These are phyloP conservation scores for Alternaria hordeiaustralica DNA, from an alignment of 2,329 filamentous ascomycete species.

Conservation along the genomic window DNA sequence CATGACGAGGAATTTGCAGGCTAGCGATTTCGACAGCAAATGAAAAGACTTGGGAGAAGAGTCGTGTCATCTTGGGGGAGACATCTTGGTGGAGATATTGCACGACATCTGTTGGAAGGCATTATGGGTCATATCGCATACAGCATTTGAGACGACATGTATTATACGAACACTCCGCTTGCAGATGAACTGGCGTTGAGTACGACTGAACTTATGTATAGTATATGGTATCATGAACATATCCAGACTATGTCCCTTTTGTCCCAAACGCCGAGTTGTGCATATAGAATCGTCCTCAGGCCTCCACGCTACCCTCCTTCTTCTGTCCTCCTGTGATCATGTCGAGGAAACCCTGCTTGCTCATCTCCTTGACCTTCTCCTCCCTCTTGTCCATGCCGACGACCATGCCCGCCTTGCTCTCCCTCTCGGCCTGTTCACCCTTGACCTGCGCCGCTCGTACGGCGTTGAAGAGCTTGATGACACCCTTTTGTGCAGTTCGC, in stretches of 20 bases:
- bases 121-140: neutral
- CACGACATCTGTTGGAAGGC: neutral
- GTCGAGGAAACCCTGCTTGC: constrained; percentile 94
- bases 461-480: constrained; percentile 95
- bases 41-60: neutral
- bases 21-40: constrained; percentile 75
- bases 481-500: constrained; percentile 90
- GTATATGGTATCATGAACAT: constrained; percentile 21
- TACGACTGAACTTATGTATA: constrained; percentile 12
- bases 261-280: neutral
- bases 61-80: neutral
- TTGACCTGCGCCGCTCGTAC: constrained; percentile 91
- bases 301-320: constrained; percentile 34
- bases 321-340: constrained; percentile 71
- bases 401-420: constrained; percentile 72
- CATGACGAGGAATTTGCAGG: constrained; percentile 96
- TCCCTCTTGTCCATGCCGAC: constrained; percentile 81
- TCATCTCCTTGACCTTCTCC: constrained; percentile 93
- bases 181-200: constrained; percentile 16
- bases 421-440: constrained; percentile 76
- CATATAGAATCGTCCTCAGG: neutral
- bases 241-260: neutral
- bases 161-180: constrained; percentile 23
- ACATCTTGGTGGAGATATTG: neutral
- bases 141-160: constrained; percentile 13